A percentile compares a stretch with the other conserved stretches of the same genome.
phyloP scores from a whole-genome alignment of 1,139 yeast genomes.

The Scheffersomyces titani region DNA sequence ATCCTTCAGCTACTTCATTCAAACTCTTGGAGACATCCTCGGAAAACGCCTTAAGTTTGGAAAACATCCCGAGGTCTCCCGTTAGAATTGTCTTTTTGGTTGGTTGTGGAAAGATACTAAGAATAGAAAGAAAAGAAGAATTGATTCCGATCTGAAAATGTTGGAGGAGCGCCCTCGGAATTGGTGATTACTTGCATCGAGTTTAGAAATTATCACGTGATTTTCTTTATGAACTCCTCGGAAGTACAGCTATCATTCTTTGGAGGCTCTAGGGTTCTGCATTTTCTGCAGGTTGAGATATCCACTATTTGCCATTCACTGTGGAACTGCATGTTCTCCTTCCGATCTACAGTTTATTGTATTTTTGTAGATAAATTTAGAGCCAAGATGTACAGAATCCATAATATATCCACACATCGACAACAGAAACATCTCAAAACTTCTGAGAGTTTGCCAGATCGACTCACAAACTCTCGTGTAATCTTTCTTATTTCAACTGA shows the following conservation, averaged over 20 bases:
- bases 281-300: not conserved
- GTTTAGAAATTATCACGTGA: not conserved
- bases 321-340: not conserved
- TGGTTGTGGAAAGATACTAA: not conserved
- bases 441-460: not conserved
- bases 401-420: not conserved
- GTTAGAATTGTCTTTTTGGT: not conserved
- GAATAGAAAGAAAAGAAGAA: not conserved
- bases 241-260: not conserved
- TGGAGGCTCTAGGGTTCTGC: not conserved
- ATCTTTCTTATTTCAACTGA: not conserved
- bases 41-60: conserved; percentile 63
- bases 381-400: not conserved
- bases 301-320: not conserved
- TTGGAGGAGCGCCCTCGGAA: not conserved
- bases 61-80: conserved; percentile 45
- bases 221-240: too few relatives aligned
- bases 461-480: not conserved
- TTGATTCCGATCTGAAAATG: not conserved
- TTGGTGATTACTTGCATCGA: not conserved
- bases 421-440: not conserved
- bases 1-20: conserved; percentile 28
- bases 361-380: not conserved
- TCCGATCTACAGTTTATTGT: not conserved
- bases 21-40: conserved; percentile 51